Conservation (phyloP, 2,329 filamentous ascomycete genomes). For the Talaromyces sp. region DNA sequence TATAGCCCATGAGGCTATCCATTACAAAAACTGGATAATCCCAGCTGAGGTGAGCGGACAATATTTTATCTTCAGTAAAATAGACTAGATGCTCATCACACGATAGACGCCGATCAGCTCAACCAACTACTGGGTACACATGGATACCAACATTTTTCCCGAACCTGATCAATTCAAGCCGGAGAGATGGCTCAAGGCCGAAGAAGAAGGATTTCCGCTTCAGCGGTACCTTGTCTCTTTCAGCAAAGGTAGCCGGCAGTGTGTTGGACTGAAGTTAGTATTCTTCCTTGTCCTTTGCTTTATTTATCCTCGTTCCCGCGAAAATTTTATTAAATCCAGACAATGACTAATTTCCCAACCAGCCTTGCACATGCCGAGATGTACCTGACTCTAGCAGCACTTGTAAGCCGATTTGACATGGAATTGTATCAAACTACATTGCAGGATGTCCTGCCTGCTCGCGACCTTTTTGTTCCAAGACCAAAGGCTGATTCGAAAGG, state of each 20-base stretch:
- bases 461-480: conserved; percentile 9
- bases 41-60: conserved; percentile 16
- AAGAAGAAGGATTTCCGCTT: conserved; percentile 25
- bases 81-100: conserved; percentile 19
- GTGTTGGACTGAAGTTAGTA: conserved; percentile 39
- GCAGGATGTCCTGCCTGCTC: conserved; percentile 20
- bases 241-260: conserved; percentile 39
- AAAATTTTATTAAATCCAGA: background rate
- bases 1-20: conserved; percentile 22
- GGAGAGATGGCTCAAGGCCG: conserved; percentile 33
- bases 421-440: conserved; percentile 27
- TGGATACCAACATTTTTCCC: conserved; percentile 33
- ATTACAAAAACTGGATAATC: conserved; percentile 29
- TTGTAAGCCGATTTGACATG: conserved; percentile 26
- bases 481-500: conserved; percentile 9
- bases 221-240: conserved; percentile 36
- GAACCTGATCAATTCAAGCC: conserved; percentile 31
- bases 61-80: background rate
- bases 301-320: background rate
- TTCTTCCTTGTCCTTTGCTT: background rate
- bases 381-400: conserved; percentile 22
- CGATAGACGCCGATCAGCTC: conserved; percentile 31
- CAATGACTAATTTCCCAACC: background rate
- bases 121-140: conserved; percentile 31
- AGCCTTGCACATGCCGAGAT: conserved; percentile 31